These are phyloP conservation scores for Orbilia ellipsospora DNA, from an alignment of 2,329 filamentous ascomycete genomes.

Conservation along the genomic window DNA sequence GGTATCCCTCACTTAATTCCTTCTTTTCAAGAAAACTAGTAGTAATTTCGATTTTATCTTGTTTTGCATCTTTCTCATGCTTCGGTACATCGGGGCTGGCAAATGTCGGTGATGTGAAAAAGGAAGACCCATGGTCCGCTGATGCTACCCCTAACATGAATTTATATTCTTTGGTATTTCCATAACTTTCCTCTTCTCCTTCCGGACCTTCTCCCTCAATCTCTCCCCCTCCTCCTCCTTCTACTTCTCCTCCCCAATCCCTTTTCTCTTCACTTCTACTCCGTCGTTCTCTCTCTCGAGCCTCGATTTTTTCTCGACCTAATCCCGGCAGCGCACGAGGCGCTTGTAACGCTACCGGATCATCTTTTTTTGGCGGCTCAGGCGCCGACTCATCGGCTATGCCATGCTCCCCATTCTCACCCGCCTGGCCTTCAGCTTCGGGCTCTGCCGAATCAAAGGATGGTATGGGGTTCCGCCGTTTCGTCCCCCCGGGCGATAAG, in stretches of 20 bases:
- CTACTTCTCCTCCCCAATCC: slow-evolving; percentile 1
- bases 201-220: slow-evolving; percentile 14
- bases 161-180: slow-evolving; percentile 28
- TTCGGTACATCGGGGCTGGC: slow-evolving; percentile 51
- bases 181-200: slow-evolving; percentile 22
- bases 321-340: slow-evolving; percentile 55
- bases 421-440: neutral
- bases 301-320: slow-evolving; percentile 55
- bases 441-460: slow-evolving; percentile 35
- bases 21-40: slow-evolving; percentile 38
- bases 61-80: slow-evolving; percentile 47
- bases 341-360: slow-evolving; percentile 56
- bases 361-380: slow-evolving; percentile 55
- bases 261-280: neutral
- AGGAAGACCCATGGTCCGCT: slow-evolving; percentile 32
- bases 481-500: slow-evolving; percentile 29
- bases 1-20: too few relatives aligned
- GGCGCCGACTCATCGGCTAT: slow-evolving; percentile 43
- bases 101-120: slow-evolving; percentile 46
- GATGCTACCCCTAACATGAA: slow-evolving; percentile 36
- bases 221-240: slow-evolving; percentile 1
- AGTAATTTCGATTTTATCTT: slow-evolving; percentile 50
- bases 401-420: slow-evolving; percentile 18
- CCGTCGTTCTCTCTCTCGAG: slow-evolving; percentile 19
- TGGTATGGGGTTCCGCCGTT: slow-evolving; percentile 50